These are phyloP conservation scores for Eremochloa ophiuroides DNA, from an alignment of 176 grass and related monocot genomes.

Conservation along the genomic window DNA sequence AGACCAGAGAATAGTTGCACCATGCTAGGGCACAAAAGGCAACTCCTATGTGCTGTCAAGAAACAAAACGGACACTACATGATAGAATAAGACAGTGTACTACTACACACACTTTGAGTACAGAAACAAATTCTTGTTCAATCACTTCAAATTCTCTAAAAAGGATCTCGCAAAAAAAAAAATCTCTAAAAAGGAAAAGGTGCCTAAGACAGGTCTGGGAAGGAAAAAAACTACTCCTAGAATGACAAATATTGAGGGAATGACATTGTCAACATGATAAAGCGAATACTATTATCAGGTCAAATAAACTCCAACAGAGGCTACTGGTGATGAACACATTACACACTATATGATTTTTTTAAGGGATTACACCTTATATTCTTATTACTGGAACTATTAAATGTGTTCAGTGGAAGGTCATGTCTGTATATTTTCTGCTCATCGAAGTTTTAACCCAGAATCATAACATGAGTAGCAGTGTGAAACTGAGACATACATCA, in stretches of 20 bases:
- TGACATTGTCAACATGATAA: neutral
- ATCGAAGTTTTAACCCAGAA: neutral
- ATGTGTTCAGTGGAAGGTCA: neutral
- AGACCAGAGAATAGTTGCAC: neutral
- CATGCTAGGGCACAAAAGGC: neutral
- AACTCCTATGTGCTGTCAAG: neutral
- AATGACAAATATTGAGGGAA: neutral
- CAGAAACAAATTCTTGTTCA: neutral
- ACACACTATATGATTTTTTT: neutral
- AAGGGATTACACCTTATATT: neutral
- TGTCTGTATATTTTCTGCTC: neutral
- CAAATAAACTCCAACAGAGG: neutral
- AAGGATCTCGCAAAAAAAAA: neutral
- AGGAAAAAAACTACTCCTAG: neutral
- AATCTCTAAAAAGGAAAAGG: no score
- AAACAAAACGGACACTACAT: neutral
- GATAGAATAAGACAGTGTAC: slow-evolving; percentile 4
- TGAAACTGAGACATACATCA: slow-evolving; percentile 60
- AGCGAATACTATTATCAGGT: neutral
- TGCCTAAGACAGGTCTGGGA: neutral
- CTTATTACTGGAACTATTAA: neutral
- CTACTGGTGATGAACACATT: neutral
- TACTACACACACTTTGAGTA: neutral
- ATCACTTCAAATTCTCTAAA: neutral
- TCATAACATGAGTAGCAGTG: slow-evolving; percentile 6